Evolutionary conservation across 108 stramenopile genomes (phyloP).

Genomic region (Discostella stelligeroides): DNA sequence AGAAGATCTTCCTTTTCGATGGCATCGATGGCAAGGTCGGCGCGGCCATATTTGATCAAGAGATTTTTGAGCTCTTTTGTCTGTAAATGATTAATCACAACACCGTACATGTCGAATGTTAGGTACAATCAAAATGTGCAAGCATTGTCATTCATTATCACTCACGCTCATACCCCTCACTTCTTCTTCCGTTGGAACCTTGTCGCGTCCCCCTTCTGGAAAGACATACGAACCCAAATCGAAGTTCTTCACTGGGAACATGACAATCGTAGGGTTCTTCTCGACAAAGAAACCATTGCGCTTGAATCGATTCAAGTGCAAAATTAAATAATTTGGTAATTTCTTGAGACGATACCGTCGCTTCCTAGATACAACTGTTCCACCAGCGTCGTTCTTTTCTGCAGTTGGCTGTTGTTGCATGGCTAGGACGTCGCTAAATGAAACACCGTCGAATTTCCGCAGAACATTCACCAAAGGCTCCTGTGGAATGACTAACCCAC

Average conservation of each 20-base stretch:
- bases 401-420: slow-evolving; percentile 23
- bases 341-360: slow-evolving; percentile 81
- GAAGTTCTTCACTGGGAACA: slow-evolving; percentile 97
- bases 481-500: slow-evolving; percentile 97
- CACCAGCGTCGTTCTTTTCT: slow-evolving; percentile 27
- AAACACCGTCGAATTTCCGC: slow-evolving; percentile 92
- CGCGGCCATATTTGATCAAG: slow-evolving; percentile 66
- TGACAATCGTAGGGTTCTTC: slow-evolving; percentile 99
- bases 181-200: slow-evolving; percentile 70
- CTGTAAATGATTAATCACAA: slow-evolving; percentile 14
- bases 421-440: slow-evolving; percentile 77
- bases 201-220: slow-evolving; percentile 31
- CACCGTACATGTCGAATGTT: not conserved
- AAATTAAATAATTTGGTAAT: slow-evolving; percentile 92
- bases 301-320: slow-evolving; percentile 93
- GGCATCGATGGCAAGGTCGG: slow-evolving; percentile 49
- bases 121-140: not conserved
- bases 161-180: slow-evolving; percentile 76
- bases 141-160: not conserved
- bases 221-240: slow-evolving; percentile 86
- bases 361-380: slow-evolving; percentile 58
- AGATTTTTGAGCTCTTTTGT: slow-evolving; percentile 75
- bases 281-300: slow-evolving; percentile 90
- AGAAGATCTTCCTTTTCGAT: slow-evolving; percentile 83
- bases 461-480: slow-evolving; percentile 92